Evolutionary conservation across 306 rosid species (phyloP).

Genomic region (Lagenaria siceraria): DNA sequence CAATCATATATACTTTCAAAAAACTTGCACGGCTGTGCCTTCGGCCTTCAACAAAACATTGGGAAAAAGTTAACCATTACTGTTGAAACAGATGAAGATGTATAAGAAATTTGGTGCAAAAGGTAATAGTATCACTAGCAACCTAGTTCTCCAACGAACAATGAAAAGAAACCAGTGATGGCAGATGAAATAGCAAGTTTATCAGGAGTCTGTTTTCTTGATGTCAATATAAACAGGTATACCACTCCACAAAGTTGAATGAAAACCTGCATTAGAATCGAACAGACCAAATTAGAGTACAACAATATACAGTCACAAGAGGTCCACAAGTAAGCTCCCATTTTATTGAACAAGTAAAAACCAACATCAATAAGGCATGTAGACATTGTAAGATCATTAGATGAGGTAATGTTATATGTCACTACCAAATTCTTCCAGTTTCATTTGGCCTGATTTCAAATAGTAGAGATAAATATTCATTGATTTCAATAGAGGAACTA

Average conservation of each 20-base stretch:
- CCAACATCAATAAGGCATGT: not conserved
- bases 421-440: not conserved
- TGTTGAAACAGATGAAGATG: not conserved
- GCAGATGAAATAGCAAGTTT: conserved; percentile 34
- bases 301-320: not conserved
- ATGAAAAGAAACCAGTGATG: conserved; percentile 29
- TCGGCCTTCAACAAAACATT: conserved; percentile 42
- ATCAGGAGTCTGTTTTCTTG: conserved; percentile 22
- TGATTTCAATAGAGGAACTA: no score
- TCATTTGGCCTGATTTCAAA: not conserved
- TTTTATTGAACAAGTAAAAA: not conserved
- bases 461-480: no score
- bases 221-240: conserved; percentile 25
- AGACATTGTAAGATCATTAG: not conserved
- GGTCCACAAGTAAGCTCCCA: not conserved
- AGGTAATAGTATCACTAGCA: not conserved
- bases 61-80: not conserved
- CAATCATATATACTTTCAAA: conserved; percentile 39
- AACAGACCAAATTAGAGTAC: conserved; percentile 1
- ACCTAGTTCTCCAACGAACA: conserved; percentile 57
- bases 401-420: not conserved
- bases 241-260: conserved; percentile 33
- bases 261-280: conserved; percentile 40
- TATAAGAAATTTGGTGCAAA: not conserved
- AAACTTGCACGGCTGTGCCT: conserved; percentile 46